A percentile compares a stretch with the other conserved stretches of the same genome.
phyloP scores from a whole-genome alignment of 2,329 filamentous ascomycete species.

The Paraconiothyrium brasiliense region DNA sequence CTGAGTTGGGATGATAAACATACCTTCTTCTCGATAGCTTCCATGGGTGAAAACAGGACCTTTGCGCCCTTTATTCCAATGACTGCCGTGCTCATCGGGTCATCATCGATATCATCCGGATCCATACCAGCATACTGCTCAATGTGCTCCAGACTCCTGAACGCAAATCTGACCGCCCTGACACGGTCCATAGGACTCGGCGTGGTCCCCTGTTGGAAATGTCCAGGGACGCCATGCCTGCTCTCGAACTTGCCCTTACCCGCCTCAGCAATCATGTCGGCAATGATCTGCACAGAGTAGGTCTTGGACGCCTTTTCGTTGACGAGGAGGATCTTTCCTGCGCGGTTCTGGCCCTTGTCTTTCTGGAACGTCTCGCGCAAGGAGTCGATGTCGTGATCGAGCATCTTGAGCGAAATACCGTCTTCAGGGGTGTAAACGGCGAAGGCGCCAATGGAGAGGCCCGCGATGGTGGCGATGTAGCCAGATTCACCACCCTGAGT shows the following conservation, averaged over 20 bases:
- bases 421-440: constrained; percentile 98
- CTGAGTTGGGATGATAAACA: background rate
- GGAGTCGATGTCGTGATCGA: constrained; percentile 88
- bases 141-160: constrained; percentile 92
- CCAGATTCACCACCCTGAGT: constrained; percentile 95
- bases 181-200: constrained; percentile 97
- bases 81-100: constrained; percentile 78
- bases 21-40: constrained; percentile 73
- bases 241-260: constrained; percentile 92
- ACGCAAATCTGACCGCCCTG: constrained; percentile 87
- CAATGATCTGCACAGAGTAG: constrained; percentile 92
- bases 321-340: constrained; percentile 93
- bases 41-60: constrained; percentile 87
- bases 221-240: constrained; percentile 70
- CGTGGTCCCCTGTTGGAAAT: constrained; percentile 55
- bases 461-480: constrained; percentile 90
- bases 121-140: constrained; percentile 76
- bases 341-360: constrained; percentile 87
- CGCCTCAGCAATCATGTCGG: constrained; percentile 94
- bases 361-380: constrained; percentile 84
- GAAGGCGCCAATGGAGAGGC: constrained; percentile 87
- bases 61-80: constrained; percentile 93
- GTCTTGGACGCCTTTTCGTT: constrained; percentile 92
- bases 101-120: constrained; percentile 73
- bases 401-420: constrained; percentile 91